Percentiles rank a stretch among this genome's conserved stretches.
Conservation (phyloP, 164 flowering plant species). For the Piper betle region DNA sequence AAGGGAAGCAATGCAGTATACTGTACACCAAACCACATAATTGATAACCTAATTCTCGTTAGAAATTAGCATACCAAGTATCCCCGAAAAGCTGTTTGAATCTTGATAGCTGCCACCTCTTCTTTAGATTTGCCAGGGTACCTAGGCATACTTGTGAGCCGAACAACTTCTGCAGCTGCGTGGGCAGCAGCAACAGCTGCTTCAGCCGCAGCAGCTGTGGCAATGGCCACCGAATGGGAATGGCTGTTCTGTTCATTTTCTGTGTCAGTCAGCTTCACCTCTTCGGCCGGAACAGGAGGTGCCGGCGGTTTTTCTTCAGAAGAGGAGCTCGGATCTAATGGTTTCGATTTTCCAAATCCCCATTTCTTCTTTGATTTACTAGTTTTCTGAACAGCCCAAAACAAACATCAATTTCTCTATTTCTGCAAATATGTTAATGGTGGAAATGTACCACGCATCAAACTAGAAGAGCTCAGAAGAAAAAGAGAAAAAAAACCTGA, state of each 20-base stretch:
- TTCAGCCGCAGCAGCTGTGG: slow-evolving; percentile 47
- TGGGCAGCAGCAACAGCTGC: slow-evolving; percentile 74
- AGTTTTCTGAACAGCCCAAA: slow-evolving; percentile 17
- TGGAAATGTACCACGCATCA: no score
- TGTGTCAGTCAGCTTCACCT: slow-evolving; percentile 33
- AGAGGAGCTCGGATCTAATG: slow-evolving; percentile 13
- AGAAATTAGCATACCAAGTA: slow-evolving; percentile 37
- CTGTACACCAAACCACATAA: not conserved
- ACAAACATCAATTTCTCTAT: not conserved
- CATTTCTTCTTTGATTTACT: slow-evolving; percentile 49
- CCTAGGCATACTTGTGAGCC: slow-evolving; percentile 28
- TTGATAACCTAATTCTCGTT: not conserved
- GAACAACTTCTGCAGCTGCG: slow-evolving; percentile 75
- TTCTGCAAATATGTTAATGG: not conserved
- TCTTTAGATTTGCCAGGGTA: slow-evolving; percentile 56
- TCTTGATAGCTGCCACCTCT: slow-evolving; percentile 64
- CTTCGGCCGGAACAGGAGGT: slow-evolving; percentile 21
- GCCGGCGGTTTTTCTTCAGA: slow-evolving; percentile 7
- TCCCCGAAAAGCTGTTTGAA: slow-evolving; percentile 78
- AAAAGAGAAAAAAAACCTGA: slow-evolving; percentile 13
- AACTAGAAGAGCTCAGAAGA: not conserved
- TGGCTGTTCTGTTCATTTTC: slow-evolving; percentile 41
- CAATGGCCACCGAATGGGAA: slow-evolving; percentile 63
- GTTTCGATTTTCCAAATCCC: slow-evolving; percentile 28
- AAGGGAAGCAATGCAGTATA: not conserved